Conservation (phyloP, 495 filamentous ascomycete species). For the Echria macrotheca region DNA sequence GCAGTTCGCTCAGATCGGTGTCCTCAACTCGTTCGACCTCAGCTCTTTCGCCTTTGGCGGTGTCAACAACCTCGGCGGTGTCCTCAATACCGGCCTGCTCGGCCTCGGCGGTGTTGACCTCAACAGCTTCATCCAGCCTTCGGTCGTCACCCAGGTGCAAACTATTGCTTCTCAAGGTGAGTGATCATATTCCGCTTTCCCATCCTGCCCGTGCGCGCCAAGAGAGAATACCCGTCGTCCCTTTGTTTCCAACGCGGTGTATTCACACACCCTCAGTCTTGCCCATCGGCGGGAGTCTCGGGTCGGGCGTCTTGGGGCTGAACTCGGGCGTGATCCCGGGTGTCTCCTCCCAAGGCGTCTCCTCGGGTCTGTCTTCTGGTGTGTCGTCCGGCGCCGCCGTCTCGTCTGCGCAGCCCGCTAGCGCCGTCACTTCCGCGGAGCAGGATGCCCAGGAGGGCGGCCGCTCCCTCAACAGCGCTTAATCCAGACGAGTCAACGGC, state of each 20-base stretch:
- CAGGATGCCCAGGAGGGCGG: slow-evolving; percentile 26
- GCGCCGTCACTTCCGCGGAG: slow-evolving; percentile 25
- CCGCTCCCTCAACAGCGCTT: slow-evolving; percentile 15
- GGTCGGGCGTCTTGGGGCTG: not conserved
- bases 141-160: slow-evolving; percentile 34
- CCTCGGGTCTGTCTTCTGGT: slow-evolving; percentile 4
- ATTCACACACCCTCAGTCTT: slow-evolving; percentile 18
- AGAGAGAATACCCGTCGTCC: not conserved
- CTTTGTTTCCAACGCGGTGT: slow-evolving; percentile 9
- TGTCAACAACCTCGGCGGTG: slow-evolving; percentile 26
- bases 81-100: slow-evolving; percentile 23
- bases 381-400: not conserved
- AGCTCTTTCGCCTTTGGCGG: slow-evolving; percentile 32
- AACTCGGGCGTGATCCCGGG: not conserved
- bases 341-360: not conserved
- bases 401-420: not conserved
- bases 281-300: slow-evolving; percentile 1
- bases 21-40: slow-evolving; percentile 43
- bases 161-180: slow-evolving; percentile 27
- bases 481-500: not conserved
- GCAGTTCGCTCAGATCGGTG: slow-evolving; percentile 35
- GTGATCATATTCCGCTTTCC: slow-evolving; percentile 12
- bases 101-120: slow-evolving; percentile 35
- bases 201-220: not conserved
- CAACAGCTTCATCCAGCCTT: slow-evolving; percentile 31